Base-by-base conservation (phyloP, 2,329 filamentous ascomycete genomes). In the Botrytis cinerea region DNA sequence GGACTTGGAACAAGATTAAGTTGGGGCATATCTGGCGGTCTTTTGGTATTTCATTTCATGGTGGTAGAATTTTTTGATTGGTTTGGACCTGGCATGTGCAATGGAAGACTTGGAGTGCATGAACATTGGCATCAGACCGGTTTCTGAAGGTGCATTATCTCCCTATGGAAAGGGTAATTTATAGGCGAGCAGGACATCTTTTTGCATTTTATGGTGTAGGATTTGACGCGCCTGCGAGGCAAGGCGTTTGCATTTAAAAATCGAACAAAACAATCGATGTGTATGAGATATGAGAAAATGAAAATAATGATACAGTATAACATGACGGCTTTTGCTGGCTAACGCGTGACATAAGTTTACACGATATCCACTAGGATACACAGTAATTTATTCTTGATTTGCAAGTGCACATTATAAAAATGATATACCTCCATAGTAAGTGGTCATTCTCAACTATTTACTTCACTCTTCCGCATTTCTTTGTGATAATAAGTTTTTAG, bases 21-120 rank as follows among this genome's bases (percentile, higher is more conserved):
- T 28, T 71, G 82, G 63, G 76, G 78, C 57, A 73, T 82, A 22
- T 86, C 85, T 64, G 59, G 82, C 4, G 48, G 84, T 32, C 79
- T 88, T 45, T 78, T 87, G 8, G 63, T 81, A 7, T 32, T 87
- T 48, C 89, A 91, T 82, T 71, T 86, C 9, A 70, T 83, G 0
- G 78, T 85, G 9, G 80, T 89, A 4, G 78, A 78, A 18, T 72
- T 84, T 2, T 81, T 85, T 72, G 80, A 84, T 78, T 81, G 81
- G 76, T 60, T 75, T 59, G 75, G 81, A 71, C 73, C 67, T 45
- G 80, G 78, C 8, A 40, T 76, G 45, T 76, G 76, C 73, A 62
- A 48, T 45, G 54, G 59, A 48, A 71, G 59, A 48, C 35, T 73
- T 28, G 63, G 46, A 4, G 61, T 74, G 32, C 59, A 63, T 72